Conservation (phyloP, 192 early-diverging fungal species). For the Rhizophlyctis rosea region DNA sequence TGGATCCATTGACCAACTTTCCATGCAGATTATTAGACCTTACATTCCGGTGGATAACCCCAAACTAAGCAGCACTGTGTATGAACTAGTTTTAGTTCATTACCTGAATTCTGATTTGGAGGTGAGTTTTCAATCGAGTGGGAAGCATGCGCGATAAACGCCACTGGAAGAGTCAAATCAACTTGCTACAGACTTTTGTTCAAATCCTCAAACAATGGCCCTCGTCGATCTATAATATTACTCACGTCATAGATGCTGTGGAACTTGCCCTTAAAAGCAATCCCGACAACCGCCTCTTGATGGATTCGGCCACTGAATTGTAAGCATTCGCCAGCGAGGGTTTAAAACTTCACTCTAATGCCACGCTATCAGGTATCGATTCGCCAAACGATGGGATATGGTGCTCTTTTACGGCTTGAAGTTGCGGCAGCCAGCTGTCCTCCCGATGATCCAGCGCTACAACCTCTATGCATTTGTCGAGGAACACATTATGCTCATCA, state of each 20-base stretch:
- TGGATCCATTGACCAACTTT: constrained; percentile 6
- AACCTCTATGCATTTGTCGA: constrained; percentile 79
- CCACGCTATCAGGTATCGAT: constrained; percentile 68
- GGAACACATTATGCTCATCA: constrained; percentile 73
- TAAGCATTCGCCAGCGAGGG: not conserved
- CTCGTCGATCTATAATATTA: constrained; percentile 67
- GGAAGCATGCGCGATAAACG: constrained; percentile 1
- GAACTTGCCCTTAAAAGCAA: constrained; percentile 65
- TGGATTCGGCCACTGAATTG: constrained; percentile 73
- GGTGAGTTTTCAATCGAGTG: constrained; percentile 30
- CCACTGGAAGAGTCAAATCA: constrained; percentile 10
- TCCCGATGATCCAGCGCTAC: constrained; percentile 71
- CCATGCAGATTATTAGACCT: constrained; percentile 57
- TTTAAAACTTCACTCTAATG: not conserved
- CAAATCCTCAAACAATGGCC: constrained; percentile 79
- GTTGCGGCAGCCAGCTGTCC: constrained; percentile 65
- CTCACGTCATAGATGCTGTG: constrained; percentile 70
- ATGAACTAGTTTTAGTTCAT: constrained; percentile 82
- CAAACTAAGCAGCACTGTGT: constrained; percentile 73
- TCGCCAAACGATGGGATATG: constrained; percentile 68
- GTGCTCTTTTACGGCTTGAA: constrained; percentile 79
- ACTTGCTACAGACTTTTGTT: constrained; percentile 44
- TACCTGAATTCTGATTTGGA: constrained; percentile 65
- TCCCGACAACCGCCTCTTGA: constrained; percentile 54
- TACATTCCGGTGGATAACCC: constrained; percentile 74